Base-by-base conservation (phyloP, 2,329 filamentous ascomycete species). In the Tolypocladium guangdongense region DNA sequence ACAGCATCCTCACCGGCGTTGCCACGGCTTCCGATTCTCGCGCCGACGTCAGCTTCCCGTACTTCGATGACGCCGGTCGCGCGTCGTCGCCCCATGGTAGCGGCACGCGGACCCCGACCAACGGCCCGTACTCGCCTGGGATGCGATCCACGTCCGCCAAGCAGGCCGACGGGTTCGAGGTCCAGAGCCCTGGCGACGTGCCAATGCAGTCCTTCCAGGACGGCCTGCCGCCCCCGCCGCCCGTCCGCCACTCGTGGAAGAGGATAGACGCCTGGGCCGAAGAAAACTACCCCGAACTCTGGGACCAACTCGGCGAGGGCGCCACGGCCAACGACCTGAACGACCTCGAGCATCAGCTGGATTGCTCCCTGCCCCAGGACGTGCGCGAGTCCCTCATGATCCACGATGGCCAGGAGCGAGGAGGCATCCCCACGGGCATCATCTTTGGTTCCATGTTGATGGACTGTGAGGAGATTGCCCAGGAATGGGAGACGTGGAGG, bases 401-500 rank as follows among this genome's bases (percentile, higher is more conserved):
- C 52, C 93, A 99, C 68, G 93, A 99, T 64, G 93, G 93, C n/a
- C 93, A 99, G 71, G 93, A 99, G 72, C 87, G 93, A 58, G 89
- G 90, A 57, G 93, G 93, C 58, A 79, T 80, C 54, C 93, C 93
- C 1, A 96, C 92, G 0, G 93, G 93, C 58, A 87, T 97, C 60
- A 82, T 99, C 56, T 97, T 99, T 63, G 82, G 91, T 56, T 87
- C 83, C 67, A 99, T 99, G 93, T 74, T 99, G 58, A 81, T 99
- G 54, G 93, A 99, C 69, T 97, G 93, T 66, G 93, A 99, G 70
- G 93, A 99, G 67, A 96, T 99, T 61, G 86, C 96, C 24, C 90
- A 96, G 68, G 93, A 99, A 68, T 97, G 92, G 89, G 87, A 88
- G 63, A 95, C 96, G 66, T 99, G 93, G 93, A 85, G 90, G 62